Conservation (phyloP, 805 yeast species). For the Kluyveromyces aestuarii region DNA sequence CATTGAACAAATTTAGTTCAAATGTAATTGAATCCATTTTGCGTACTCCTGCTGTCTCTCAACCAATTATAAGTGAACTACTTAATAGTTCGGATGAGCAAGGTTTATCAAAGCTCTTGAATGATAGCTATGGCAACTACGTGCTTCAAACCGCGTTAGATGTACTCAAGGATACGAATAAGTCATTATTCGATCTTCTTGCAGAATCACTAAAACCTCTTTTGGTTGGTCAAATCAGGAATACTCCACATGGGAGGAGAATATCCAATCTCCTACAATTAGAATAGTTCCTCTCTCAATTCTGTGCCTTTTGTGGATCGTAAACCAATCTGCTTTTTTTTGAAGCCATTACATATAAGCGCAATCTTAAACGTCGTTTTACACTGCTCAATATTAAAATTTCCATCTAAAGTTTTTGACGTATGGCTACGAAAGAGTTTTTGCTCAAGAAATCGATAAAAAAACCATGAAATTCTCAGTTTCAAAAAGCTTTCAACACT, state of each 20-base stretch:
- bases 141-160: conserved; percentile 91
- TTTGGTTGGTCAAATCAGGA: conserved; percentile 60
- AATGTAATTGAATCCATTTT: conserved; percentile 90
- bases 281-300: conserved; percentile 6
- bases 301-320: no score
- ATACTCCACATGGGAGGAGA: conserved; percentile 94
- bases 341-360: neutral
- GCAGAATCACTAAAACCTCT: conserved; percentile 61
- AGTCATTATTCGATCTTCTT: conserved; percentile 41
- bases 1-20: conserved; percentile 86
- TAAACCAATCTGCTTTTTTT: neutral
- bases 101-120: conserved; percentile 44
- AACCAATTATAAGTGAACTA: conserved; percentile 44
- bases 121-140: conserved; percentile 91
- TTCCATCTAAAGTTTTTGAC: no score
- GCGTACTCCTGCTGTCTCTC: conserved; percentile 36
- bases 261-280: conserved; percentile 57
- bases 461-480: no score
- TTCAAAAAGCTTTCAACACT: neutral
- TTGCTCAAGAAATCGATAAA: neutral
- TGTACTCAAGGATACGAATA: conserved; percentile 29
- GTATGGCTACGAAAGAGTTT: neutral
- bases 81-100: conserved; percentile 24
- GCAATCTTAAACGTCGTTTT: neutral
- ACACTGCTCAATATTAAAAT: neutral